phyloP scores from a whole-genome alignment of 2,329 filamentous ascomycete genomes.

The Fusarium protoensiforme region DNA sequence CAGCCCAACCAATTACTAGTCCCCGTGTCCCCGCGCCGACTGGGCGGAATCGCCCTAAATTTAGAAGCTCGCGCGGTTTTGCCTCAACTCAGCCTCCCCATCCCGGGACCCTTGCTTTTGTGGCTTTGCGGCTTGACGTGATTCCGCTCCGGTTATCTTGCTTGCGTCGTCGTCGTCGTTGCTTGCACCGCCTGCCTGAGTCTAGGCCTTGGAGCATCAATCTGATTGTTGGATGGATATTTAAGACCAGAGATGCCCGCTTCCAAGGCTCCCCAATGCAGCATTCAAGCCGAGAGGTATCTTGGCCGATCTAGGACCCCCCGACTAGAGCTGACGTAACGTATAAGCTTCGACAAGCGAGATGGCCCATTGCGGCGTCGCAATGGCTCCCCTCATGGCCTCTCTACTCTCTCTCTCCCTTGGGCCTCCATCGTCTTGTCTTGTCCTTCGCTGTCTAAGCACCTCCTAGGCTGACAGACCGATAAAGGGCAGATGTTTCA shows the following conservation, averaged over 20 bases:
- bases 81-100: conserved; percentile 35
- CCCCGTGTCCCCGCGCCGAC: conserved; percentile 8
- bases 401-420: neutral
- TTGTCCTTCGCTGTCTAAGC: neutral
- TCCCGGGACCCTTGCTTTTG: neutral
- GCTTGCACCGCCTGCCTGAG: conserved; percentile 8
- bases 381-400: neutral
- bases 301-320: neutral
- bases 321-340: neutral
- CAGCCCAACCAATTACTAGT: conserved; percentile 27
- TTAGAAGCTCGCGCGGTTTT: conserved; percentile 37
- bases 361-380: neutral
- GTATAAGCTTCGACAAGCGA: neutral
- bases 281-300: neutral
- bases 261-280: neutral
- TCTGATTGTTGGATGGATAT: neutral
- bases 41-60: conserved; percentile 35
- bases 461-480: neutral
- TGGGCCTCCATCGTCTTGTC: neutral
- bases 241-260: neutral
- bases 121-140: conserved; percentile 17
- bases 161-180: too few species aligned
- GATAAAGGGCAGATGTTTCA: neutral
- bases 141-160: conserved; percentile 9
- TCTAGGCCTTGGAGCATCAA: neutral